Evolutionary conservation across 306 rosid species (phyloP).

Genomic region (Fagus crenata): DNA sequence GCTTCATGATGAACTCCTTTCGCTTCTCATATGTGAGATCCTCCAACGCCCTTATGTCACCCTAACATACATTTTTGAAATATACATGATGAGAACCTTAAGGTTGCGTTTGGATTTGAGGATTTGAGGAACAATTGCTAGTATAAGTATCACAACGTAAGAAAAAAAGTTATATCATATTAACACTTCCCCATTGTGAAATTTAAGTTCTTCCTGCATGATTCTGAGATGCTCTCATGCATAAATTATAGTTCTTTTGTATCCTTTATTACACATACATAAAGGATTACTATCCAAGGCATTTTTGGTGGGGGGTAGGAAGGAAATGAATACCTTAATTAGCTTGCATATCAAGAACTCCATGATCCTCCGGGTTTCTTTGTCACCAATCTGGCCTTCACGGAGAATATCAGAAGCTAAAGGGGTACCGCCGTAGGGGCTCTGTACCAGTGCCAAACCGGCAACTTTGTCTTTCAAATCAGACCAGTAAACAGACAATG

Average conservation of each 20-base stretch:
- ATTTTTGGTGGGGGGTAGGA: neutral
- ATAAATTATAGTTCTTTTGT: neutral
- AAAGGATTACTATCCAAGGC: neutral
- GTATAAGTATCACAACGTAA: neutral
- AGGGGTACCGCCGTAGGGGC: constrained; percentile 88
- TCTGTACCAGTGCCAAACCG: constrained; percentile 78
- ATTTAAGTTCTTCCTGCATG: neutral
- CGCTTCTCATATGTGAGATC: constrained; percentile 82
- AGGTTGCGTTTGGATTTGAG: too few species aligned
- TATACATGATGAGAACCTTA: neutral
- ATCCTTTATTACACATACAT: constrained; percentile 5
- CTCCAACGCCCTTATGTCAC: constrained; percentile 75
- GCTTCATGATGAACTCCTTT: constrained; percentile 66
- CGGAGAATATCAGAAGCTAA: constrained; percentile 78
- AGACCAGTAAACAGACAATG: constrained; percentile 62
- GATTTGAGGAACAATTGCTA: too few species aligned
- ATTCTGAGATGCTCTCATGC: constrained; percentile 1
- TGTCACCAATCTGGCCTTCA: constrained; percentile 80
- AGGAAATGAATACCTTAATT: constrained; percentile 55
- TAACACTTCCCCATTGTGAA: neutral
- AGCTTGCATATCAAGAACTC: constrained; percentile 83
- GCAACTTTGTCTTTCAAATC: constrained; percentile 80
- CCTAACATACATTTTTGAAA: constrained; percentile 35
- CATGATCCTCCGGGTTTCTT: constrained; percentile 67
- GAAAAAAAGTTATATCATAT: neutral